phyloP scores from a whole-genome alignment of 139 green algal genomes.

The Deuterostichococcus epilithicus region DNA sequence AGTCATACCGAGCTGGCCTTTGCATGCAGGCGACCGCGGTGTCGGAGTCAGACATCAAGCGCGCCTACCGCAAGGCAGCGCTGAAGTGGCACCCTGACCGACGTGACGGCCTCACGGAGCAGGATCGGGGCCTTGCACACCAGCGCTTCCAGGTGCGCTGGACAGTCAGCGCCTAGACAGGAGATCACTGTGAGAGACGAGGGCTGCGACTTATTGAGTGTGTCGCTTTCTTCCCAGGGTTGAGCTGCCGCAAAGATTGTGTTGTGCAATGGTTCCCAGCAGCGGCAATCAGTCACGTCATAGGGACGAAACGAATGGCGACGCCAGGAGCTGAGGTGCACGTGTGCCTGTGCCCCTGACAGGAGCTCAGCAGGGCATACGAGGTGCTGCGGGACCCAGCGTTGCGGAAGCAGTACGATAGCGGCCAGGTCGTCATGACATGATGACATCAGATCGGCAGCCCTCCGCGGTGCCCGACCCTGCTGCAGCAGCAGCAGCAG shows the following conservation, averaged over 20 bases:
- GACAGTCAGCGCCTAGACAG: neutral
- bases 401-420: slow-evolving; percentile 57
- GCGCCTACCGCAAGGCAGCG: slow-evolving; percentile 61
- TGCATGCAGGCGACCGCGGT: slow-evolving; percentile 3
- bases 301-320: neutral
- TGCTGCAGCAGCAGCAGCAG: too few species aligned
- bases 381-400: slow-evolving; percentile 57
- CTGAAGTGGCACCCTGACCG: slow-evolving; percentile 71
- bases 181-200: neutral
- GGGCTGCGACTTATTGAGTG: neutral
- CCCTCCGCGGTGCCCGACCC: too few species aligned
- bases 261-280: neutral
- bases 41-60: slow-evolving; percentile 56
- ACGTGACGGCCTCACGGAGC: slow-evolving; percentile 16
- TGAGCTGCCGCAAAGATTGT: neutral
- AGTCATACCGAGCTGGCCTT: too few species aligned
- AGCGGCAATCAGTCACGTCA: neutral
- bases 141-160: neutral
- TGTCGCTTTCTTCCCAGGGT: neutral
- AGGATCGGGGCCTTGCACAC: neutral
- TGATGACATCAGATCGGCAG: too few species aligned
- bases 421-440: neutral
- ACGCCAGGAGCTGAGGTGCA: neutral
- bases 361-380: slow-evolving; percentile 3
- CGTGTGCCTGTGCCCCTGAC: neutral